Conservation (phyloP, 352 stramenopile genomes). For the Pythium brachiatum region DNA sequence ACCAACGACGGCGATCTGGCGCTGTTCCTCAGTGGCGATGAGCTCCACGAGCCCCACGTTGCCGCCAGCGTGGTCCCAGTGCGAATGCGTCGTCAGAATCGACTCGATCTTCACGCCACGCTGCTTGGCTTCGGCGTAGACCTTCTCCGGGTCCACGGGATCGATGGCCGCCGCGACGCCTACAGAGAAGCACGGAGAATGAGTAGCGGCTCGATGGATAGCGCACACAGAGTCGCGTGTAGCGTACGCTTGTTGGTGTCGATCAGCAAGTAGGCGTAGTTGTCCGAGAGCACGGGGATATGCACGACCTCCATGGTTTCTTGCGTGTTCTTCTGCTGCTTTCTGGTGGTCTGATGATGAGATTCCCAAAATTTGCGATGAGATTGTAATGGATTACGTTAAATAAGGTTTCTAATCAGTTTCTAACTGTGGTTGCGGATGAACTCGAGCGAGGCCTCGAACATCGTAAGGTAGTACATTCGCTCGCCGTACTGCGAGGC, state of each 20-base stretch:
- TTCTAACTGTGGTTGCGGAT: constrained; percentile 20
- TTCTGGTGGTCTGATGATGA: neutral
- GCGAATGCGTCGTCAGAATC: constrained; percentile 91
- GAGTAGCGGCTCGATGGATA: constrained; percentile 5
- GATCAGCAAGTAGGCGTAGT: constrained; percentile 91
- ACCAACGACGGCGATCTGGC: constrained; percentile 68
- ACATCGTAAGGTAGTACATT: constrained; percentile 48
- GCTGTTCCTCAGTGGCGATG: constrained; percentile 32
- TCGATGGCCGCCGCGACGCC: constrained; percentile 81
- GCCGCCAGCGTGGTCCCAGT: constrained; percentile 89
- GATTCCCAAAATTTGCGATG: too few relatives aligned
- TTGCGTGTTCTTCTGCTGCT: neutral
- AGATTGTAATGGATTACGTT: neutral
- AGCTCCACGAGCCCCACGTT: constrained; percentile 71
- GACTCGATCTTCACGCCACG: constrained; percentile 69
- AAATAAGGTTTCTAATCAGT: constrained; percentile 11
- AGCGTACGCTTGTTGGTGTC: constrained; percentile 43
- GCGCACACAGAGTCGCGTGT: neutral
- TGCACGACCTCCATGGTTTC: constrained; percentile 63
- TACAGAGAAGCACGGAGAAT: constrained; percentile 10
- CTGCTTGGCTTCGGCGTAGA: constrained; percentile 60
- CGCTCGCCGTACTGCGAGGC: constrained; percentile 33
- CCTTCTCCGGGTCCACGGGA: constrained; percentile 81
- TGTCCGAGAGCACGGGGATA: constrained; percentile 88
- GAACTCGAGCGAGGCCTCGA: constrained; percentile 40